Evolutionary conservation across 257 asterid genomes (phyloP), one percentile per base, ranked within the genome.

Genomic region (Solanum tarijense): DNA sequence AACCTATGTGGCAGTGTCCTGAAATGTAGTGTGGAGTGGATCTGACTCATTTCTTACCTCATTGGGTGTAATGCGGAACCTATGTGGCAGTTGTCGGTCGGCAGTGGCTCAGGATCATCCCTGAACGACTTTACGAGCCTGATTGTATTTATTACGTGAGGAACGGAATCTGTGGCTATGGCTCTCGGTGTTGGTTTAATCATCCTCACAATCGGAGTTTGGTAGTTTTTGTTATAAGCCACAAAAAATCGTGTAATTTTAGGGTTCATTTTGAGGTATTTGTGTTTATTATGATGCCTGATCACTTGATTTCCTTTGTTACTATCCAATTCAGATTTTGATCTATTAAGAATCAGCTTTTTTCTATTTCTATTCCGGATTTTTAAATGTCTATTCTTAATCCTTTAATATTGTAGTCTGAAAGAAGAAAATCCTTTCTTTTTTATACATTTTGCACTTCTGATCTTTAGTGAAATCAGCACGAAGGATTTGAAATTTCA

Each of bases 131-230:
- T 16, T 81, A 85, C 9, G 78, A 87, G 84, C 72, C 86, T 36
- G 91, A 87, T 84, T 90, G 92, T 79, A 71, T 85, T 48, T 87
- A 88, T 88, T 90, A 90, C 68, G 48, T 88, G 87, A 87, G 87
- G 86, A 87, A 88, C 27, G 89, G 92, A 20, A 34, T 87, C 62
- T 90, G 91, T 20, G 91, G 91, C 29, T 90, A 83, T 79, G 91
- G 91, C 31, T 73, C 90, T 86, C 89, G 89, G 9, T 90, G 92
- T 88, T 89, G 91, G 84, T 90, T 87, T 83, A 90, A 87, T 88
- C 92, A 90, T 88, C 91, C 92, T 20, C 87, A 84, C 25, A 79
- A 87, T 16, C 84, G 85, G 39, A 73, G 11, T 60, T 71, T 32
- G 83, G 91, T 88, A 74, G 18, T 69, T 20, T 72, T 18, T 72